Conservation (phyloP, 202 grass and related monocot genomes). For the Carex arenaria region DNA sequence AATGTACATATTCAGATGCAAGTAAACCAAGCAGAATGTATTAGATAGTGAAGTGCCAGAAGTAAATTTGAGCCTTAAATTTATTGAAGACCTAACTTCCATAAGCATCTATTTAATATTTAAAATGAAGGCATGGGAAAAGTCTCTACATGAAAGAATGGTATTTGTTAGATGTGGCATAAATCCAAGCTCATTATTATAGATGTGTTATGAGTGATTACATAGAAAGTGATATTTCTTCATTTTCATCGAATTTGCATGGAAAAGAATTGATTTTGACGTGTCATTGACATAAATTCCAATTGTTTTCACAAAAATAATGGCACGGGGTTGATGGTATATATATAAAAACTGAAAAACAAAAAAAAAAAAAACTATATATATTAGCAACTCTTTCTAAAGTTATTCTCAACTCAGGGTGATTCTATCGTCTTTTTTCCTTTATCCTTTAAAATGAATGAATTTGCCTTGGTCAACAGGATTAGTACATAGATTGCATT, state of each 20-base stretch:
- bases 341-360: slow-evolving; percentile 3
- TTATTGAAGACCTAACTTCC: background rate
- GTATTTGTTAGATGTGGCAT: slow-evolving; percentile 2
- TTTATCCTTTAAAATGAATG: slow-evolving; percentile 14
- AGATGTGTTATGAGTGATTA: background rate
- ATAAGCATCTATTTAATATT: background rate
- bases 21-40: background rate
- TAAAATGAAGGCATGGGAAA: background rate
- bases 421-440: slow-evolving; percentile 19
- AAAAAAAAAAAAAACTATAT: background rate
- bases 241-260: slow-evolving; percentile 7
- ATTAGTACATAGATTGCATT: slow-evolving; percentile 9
- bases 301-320: slow-evolving; percentile 13
- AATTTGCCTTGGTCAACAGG: slow-evolving; percentile 12
- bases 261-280: slow-evolving; percentile 25
- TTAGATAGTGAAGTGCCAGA: background rate
- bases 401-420: slow-evolving; percentile 32
- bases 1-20: background rate
- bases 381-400: slow-evolving; percentile 1
- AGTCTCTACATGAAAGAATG: background rate
- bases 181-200: background rate
- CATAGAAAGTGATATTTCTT: background rate
- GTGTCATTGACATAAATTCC: slow-evolving; percentile 10
- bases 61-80: background rate
- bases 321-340: background rate